Evolutionary conservation across 805 yeast genomes (phyloP).

Genomic region (Hanseniaspora osmophila): DNA sequence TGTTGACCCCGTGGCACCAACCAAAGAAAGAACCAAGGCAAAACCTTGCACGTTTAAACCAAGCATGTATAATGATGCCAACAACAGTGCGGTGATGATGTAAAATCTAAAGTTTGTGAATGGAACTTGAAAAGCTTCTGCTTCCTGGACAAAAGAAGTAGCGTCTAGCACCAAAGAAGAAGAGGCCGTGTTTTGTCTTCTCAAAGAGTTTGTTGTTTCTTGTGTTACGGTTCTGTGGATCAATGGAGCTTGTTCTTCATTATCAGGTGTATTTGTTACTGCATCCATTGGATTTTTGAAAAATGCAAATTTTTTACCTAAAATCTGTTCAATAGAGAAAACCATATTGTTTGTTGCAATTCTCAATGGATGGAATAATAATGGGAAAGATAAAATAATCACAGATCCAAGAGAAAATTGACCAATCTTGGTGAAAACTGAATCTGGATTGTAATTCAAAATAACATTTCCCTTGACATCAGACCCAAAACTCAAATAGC

Average conservation of each 20-base stretch:
- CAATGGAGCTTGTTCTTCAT: neutral
- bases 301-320: neutral
- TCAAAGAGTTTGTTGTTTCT: neutral
- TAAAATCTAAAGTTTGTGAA: constrained; percentile 14
- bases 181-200: constrained; percentile 1
- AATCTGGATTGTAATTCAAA: constrained; percentile 45
- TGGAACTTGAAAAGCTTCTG: constrained; percentile 3
- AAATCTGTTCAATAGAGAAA: constrained; percentile 28
- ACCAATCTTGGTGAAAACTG: constrained; percentile 36
- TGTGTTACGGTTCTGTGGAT: constrained; percentile 1
- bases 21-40: constrained; percentile 71
- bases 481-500: constrained; percentile 61
- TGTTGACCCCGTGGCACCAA: constrained; percentile 89
- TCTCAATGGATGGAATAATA: constrained; percentile 72
- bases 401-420: constrained; percentile 50
- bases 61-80: constrained; percentile 42
- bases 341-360: constrained; percentile 55
- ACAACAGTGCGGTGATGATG: constrained; percentile 28
- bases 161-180: constrained; percentile 1
- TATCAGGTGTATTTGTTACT: neutral
- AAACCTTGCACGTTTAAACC: constrained; percentile 60
- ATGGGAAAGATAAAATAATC: constrained; percentile 66
- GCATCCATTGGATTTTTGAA: constrained; percentile 2
- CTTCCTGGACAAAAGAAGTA: constrained; percentile 1
- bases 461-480: constrained; percentile 51